Conservation (phyloP, 139 green algal species). For the Pleodorina starrii region DNA sequence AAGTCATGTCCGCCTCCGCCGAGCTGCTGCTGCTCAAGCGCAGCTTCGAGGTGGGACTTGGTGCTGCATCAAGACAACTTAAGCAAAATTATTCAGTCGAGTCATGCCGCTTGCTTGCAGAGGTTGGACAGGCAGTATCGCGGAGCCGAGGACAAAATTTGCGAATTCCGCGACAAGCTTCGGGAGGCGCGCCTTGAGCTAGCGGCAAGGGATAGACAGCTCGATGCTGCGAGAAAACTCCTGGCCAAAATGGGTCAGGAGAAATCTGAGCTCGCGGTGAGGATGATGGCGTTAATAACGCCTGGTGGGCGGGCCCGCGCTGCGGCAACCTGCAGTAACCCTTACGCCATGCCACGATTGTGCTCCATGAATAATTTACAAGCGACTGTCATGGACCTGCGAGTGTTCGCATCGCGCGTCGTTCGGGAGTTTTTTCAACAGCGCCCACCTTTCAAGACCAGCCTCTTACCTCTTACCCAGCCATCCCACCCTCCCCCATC, state of each 20-base stretch:
- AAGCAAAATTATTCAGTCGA: background rate
- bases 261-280: slow-evolving; percentile 11
- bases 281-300: background rate
- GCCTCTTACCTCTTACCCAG: too few species aligned
- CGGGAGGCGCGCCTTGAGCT: background rate
- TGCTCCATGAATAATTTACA: too few species aligned
- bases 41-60: slow-evolving; percentile 26
- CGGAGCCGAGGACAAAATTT: background rate
- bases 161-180: slow-evolving; percentile 20
- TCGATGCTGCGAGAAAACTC: slow-evolving; percentile 10
- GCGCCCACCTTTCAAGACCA: too few species aligned
- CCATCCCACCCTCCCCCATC: too few species aligned
- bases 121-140: slow-evolving; percentile 20
- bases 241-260: background rate
- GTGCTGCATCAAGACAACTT: background rate
- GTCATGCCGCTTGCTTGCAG: background rate
- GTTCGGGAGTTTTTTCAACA: too few species aligned
- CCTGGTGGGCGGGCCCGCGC: background rate
- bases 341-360: too few species aligned
- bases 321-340: too few species aligned
- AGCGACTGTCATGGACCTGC: too few species aligned
- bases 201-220: slow-evolving; percentile 12
- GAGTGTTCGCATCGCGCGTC: too few species aligned
- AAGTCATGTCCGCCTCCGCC: slow-evolving; percentile 6
- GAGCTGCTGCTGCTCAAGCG: slow-evolving; percentile 17